Conservation (phyloP, 2,329 filamentous ascomycete species). For the Curvularia lunata region DNA sequence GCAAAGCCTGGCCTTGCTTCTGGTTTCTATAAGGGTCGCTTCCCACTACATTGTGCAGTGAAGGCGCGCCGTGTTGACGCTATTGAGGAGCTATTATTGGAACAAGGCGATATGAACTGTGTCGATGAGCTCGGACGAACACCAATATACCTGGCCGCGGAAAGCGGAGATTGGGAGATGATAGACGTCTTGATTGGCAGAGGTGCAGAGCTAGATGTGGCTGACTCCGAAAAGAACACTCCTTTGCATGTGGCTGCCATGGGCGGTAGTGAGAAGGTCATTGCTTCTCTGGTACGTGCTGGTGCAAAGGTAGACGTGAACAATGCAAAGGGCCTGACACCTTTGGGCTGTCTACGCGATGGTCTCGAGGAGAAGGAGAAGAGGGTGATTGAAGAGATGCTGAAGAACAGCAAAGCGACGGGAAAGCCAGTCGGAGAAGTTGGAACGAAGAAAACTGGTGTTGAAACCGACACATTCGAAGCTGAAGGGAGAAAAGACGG, state of each 20-base stretch:
- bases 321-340: constrained; percentile 28
- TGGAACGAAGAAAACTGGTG: not conserved
- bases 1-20: constrained; percentile 29
- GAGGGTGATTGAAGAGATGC: constrained; percentile 25
- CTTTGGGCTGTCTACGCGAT: constrained; percentile 23
- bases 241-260: constrained; percentile 29
- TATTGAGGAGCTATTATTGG: constrained; percentile 32
- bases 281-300: constrained; percentile 24
- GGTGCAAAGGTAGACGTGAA: constrained; percentile 26
- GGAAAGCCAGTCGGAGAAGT: not conserved
- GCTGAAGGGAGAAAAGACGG: not conserved
- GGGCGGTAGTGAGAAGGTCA: constrained; percentile 23
- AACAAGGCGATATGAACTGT: constrained; percentile 26
- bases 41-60: constrained; percentile 37
- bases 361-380: constrained; percentile 24
- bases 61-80: constrained; percentile 34
- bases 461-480: constrained; percentile 4
- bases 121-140: constrained; percentile 25
- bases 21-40: constrained; percentile 31
- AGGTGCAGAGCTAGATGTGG: constrained; percentile 23
- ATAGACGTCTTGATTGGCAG: constrained; percentile 26
- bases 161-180: constrained; percentile 32
- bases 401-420: constrained; percentile 29
- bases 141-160: constrained; percentile 32
- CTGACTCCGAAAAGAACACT: constrained; percentile 30